A percentile compares a stretch with the other conserved stretches of the same genome.
Conservation (phyloP, 2,329 filamentous ascomycete species). For the Penicillium freii region DNA sequence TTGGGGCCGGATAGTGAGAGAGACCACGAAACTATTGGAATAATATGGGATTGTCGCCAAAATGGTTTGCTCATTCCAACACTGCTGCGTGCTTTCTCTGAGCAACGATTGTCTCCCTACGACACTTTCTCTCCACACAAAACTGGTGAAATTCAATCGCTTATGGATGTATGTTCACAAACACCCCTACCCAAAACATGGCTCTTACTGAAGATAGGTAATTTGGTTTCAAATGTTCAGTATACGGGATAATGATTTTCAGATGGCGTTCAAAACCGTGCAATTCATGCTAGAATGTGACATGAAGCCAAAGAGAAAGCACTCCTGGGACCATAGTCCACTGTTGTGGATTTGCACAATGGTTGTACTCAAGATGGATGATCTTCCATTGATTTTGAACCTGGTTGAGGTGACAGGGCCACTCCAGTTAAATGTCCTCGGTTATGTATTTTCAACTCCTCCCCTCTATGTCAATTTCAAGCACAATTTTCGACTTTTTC, state of each 20-base stretch:
- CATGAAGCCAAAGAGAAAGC: background rate
- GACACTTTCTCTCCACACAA: background rate
- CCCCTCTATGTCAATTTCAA: background rate
- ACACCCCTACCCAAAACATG: background rate
- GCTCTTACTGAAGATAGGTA: background rate
- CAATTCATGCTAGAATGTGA: background rate
- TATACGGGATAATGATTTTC: background rate
- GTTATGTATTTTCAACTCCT: background rate
- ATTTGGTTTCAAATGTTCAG: background rate
- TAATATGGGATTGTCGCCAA: accelerated
- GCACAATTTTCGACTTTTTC: background rate
- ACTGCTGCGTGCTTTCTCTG: background rate
- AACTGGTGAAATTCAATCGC: background rate
- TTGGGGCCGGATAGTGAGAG: background rate
- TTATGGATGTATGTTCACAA: background rate
- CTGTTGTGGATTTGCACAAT: background rate
- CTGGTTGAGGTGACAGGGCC: background rate
- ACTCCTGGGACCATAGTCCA: background rate
- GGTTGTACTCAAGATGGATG: background rate
- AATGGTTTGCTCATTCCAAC: background rate
- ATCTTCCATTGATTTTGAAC: background rate
- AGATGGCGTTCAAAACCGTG: background rate
- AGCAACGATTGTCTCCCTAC: background rate
- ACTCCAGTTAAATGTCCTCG: background rate
- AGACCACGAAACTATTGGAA: background rate